Evolutionary conservation across 371 early-diverging fungal species (phyloP), one percentile per base, ranked within the genome.

Genomic region (Syncephalis plumigaleata): DNA sequence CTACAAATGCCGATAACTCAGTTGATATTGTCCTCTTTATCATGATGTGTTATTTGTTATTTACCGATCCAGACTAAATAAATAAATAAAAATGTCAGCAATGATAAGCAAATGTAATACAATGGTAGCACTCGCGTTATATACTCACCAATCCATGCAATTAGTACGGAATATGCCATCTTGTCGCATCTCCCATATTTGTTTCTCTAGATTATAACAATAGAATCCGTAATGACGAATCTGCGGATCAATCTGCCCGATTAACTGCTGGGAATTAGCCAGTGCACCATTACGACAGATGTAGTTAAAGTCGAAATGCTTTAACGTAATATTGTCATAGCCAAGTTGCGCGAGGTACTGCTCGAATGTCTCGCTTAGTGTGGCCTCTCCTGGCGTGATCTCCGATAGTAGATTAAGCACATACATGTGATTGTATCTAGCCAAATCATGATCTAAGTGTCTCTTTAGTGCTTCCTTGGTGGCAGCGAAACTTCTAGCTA

Each of bases 141-240:
- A 58, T 38, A 20, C 26, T 15, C 20, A 45, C 25, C 97, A 99
- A 61, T 99, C 99, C 55, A 99, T 66, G 56, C 99, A 99, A 54
- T 99, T 99, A 1, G 89, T 87, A 1, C 94, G 70, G 50, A 89
- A 75, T 1, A 87, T 79, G 5, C 91, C 93, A 2, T 69, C 64
- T 54, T 94, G 95, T 2, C 57, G 57, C 24, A 60, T 63, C 9
- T 84, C 56, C 0, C 81, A 64, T 5, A 53, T 57, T 31, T 70
- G 68, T 17, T 66, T 65, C 8, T 66, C 70, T 3, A 62, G 59
- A 47, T 83, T 81, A 45, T 72, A 65, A 15, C 77, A 46, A 51
- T 79, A 88, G 58, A 71, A 88, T 8, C 75, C 76, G 58, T 66
- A 80, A 20, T 58, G 45, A 22, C 72, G 71, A 21, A 80, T 43